phyloP scores from a whole-genome alignment of 2,329 filamentous ascomycete species.

The Trichoderma hamatum region DNA sequence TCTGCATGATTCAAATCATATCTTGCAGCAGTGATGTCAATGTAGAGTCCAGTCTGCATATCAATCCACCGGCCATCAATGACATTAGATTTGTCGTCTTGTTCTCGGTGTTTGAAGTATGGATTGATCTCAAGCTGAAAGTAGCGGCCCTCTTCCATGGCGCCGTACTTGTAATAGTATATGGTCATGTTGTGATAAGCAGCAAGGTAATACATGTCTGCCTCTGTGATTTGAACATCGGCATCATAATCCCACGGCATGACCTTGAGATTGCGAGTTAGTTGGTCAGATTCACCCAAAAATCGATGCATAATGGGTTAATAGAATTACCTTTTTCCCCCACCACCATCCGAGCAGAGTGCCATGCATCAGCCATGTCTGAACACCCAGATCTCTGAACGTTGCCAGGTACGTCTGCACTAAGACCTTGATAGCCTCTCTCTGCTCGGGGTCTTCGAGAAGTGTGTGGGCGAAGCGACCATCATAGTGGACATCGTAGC shows the following conservation, averaged over 20 bases:
- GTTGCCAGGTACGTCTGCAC: constrained; percentile 73
- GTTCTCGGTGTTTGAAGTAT: constrained; percentile 43
- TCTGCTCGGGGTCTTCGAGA: constrained; percentile 59
- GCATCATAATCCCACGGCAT: constrained; percentile 79
- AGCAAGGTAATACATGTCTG: constrained; percentile 67
- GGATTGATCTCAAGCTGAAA: constrained; percentile 57
- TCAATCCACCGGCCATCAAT: constrained; percentile 56
- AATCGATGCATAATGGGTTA: background rate
- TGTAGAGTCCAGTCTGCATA: constrained; percentile 50
- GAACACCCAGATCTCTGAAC: constrained; percentile 65
- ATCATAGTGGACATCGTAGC: constrained; percentile 42
- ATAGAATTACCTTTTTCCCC: constrained; percentile 57
- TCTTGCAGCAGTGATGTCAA: constrained; percentile 55
- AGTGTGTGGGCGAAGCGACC: constrained; percentile 44
- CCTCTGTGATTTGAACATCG: constrained; percentile 71
- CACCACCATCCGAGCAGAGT: constrained; percentile 88
- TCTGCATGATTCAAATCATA: constrained; percentile 50
- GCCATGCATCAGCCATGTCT: constrained; percentile 85
- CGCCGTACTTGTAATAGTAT: constrained; percentile 48
- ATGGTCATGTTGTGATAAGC: constrained; percentile 65
- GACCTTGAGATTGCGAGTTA: constrained; percentile 47
- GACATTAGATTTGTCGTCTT: constrained; percentile 45
- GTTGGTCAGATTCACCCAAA: background rate
- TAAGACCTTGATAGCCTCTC: constrained; percentile 65
- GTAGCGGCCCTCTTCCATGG: constrained; percentile 44